Conservation (phyloP, 257 asterid genomes). For the Nicotiana obtusifolia region DNA sequence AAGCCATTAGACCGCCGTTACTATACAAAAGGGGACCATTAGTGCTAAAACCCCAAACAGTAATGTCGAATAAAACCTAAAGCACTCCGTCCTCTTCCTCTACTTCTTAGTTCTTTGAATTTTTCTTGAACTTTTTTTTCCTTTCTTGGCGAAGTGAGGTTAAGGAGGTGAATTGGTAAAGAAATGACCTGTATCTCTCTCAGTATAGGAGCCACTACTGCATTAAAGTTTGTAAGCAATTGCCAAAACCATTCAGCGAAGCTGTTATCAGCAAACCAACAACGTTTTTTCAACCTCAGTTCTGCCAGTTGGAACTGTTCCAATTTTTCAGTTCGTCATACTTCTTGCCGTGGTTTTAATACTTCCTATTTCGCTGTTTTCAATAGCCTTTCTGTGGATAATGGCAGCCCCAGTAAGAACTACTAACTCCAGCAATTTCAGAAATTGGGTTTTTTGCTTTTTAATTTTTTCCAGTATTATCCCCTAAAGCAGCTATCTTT, state of each 20-base stretch:
- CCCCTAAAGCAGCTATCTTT: neutral
- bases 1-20: no score
- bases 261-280: slow-evolving; percentile 8
- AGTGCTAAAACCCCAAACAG: neutral
- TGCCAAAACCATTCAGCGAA: slow-evolving; percentile 18
- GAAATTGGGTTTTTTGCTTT: neutral
- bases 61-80: neutral
- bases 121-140: neutral
- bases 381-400: slow-evolving; percentile 23
- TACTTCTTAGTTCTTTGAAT: neutral
- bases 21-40: no score
- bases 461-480: neutral
- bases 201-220: slow-evolving; percentile 8
- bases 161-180: neutral
- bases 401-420: slow-evolving; percentile 25
- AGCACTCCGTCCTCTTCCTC: neutral
- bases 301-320: slow-evolving; percentile 20
- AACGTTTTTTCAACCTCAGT: slow-evolving; percentile 14
- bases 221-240: slow-evolving; percentile 16
- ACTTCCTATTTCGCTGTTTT: slow-evolving; percentile 20
- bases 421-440: neutral
- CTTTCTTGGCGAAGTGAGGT: neutral
- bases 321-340: slow-evolving; percentile 19
- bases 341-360: slow-evolving; percentile 18
- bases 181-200: slow-evolving; percentile 32